Evolutionary conservation across 2,329 filamentous ascomycete species (phyloP).

Genomic region (Trichocomaceae sp.): DNA sequence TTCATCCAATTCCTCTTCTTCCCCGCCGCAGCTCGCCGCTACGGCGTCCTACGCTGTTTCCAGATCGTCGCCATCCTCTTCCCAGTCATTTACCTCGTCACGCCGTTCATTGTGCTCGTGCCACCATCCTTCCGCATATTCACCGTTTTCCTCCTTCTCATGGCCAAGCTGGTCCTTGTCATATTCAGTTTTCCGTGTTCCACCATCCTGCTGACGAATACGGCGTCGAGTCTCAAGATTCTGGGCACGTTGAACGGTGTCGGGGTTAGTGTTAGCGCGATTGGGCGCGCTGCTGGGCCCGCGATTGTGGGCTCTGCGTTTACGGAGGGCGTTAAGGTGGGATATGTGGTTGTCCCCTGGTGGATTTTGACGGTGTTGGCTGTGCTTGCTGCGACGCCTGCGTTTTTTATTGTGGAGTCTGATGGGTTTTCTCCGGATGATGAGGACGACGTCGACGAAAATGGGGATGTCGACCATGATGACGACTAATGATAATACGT

Average conservation of each 20-base stretch:
- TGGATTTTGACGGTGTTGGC: constrained; percentile 66
- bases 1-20: constrained; percentile 82
- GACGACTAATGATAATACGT: constrained; percentile 1
- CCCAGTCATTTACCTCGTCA: constrained; percentile 71
- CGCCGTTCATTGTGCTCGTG: constrained; percentile 69
- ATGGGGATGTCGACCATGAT: constrained; percentile 12
- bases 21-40: constrained; percentile 64
- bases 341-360: constrained; percentile 74
- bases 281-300: constrained; percentile 75
- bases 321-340: constrained; percentile 65
- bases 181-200: constrained; percentile 86
- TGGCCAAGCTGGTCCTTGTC: constrained; percentile 65
- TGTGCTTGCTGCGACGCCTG: constrained; percentile 60
- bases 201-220: constrained; percentile 87
- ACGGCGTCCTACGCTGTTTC: constrained; percentile 69
- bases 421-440: constrained; percentile 53
- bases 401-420: constrained; percentile 67
- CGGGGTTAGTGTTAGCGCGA: constrained; percentile 71
- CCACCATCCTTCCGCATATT: constrained; percentile 49
- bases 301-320: constrained; percentile 67
- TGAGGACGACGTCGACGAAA: constrained; percentile 24
- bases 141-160: constrained; percentile 59
- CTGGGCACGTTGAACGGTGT: constrained; percentile 88
- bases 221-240: constrained; percentile 64
- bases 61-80: constrained; percentile 60